These are phyloP conservation scores for Mortierella sp. DNA, from an alignment of 371 early-diverging fungal species.

Conservation along the genomic window DNA sequence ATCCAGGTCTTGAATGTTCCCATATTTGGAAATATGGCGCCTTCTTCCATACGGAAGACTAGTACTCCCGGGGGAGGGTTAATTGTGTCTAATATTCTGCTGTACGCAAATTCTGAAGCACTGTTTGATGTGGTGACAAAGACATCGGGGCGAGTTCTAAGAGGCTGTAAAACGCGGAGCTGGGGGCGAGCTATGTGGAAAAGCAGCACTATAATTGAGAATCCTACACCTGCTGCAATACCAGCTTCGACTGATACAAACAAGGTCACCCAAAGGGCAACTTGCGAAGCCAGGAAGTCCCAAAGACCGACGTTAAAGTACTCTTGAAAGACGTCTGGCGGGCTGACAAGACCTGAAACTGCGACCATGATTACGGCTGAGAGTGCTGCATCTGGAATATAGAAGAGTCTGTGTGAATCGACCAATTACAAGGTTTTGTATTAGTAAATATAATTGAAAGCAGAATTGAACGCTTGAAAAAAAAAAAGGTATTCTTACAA, in stretches of 20 bases:
- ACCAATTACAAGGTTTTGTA: not conserved
- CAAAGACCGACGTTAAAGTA: constrained; percentile 62
- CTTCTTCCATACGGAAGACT: constrained; percentile 61
- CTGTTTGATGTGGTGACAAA: constrained; percentile 14
- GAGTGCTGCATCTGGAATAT: constrained; percentile 83
- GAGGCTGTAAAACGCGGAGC: constrained; percentile 59
- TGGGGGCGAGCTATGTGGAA: constrained; percentile 80
- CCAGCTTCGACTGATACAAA: constrained; percentile 79
- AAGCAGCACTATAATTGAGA: constrained; percentile 74
- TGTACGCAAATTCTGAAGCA: not conserved
- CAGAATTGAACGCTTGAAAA: too few relatives aligned
- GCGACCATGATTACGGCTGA: constrained; percentile 86
- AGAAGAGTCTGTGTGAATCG: constrained; percentile 73
- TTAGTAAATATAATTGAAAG: too few relatives aligned
- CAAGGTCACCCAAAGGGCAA: constrained; percentile 72
- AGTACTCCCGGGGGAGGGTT: constrained; percentile 57
- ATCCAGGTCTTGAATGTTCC: constrained; percentile 38
- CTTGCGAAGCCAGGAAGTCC: constrained; percentile 64
- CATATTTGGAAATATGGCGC: constrained; percentile 68
- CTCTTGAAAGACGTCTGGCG: constrained; percentile 16
- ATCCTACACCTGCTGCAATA: constrained; percentile 74
- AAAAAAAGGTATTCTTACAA: constrained; percentile 14
- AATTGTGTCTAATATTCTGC: constrained; percentile 12
- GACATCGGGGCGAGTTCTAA: constrained; percentile 27
- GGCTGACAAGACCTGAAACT: constrained; percentile 59